Conservation (phyloP, 2,329 filamentous ascomycete species). For the Taxawa tesnikishii region DNA sequence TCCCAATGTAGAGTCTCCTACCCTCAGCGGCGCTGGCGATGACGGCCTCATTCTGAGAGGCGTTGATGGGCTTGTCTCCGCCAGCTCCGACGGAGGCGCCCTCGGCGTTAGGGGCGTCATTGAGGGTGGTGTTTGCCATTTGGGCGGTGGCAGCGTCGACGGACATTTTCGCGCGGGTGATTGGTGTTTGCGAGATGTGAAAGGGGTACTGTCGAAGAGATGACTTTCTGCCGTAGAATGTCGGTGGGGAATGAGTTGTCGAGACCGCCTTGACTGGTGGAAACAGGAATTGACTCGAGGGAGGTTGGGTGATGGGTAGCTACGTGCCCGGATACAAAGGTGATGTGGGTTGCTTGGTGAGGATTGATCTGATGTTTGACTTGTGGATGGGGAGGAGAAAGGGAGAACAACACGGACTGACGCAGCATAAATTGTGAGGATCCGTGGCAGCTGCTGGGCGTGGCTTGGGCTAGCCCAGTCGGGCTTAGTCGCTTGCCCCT, state of each 20-base stretch:
- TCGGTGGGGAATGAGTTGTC: slow-evolving; percentile 24
- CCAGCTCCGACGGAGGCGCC: slow-evolving; percentile 38
- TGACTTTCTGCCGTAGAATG: slow-evolving; percentile 23
- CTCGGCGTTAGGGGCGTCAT: slow-evolving; percentile 40
- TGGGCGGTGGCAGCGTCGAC: slow-evolving; percentile 67
- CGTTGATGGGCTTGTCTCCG: slow-evolving; percentile 54
- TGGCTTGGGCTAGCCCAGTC: too few relatives aligned
- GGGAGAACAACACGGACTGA: too few relatives aligned
- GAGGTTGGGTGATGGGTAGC: slow-evolving; percentile 38
- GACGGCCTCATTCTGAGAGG: slow-evolving; percentile 75
- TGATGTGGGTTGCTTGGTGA: neutral
- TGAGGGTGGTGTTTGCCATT: slow-evolving; percentile 54
- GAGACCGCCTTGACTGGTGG: slow-evolving; percentile 34
- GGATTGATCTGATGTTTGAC: too few relatives aligned
- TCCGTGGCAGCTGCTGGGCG: too few relatives aligned
- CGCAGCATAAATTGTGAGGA: too few relatives aligned
- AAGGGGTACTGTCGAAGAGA: slow-evolving; percentile 30
- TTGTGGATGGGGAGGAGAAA: too few relatives aligned
- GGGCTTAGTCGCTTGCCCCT: too few relatives aligned
- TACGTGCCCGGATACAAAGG: slow-evolving; percentile 25
- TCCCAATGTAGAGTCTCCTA: slow-evolving; percentile 99
- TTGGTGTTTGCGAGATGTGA: slow-evolving; percentile 31
- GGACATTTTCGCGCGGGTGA: slow-evolving; percentile 64
- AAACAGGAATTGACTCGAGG: slow-evolving; percentile 38
- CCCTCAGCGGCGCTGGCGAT: slow-evolving; percentile 96